Evolutionary conservation across 805 yeast species (phyloP).

Genomic region (Hanseniaspora valbyensis): DNA sequence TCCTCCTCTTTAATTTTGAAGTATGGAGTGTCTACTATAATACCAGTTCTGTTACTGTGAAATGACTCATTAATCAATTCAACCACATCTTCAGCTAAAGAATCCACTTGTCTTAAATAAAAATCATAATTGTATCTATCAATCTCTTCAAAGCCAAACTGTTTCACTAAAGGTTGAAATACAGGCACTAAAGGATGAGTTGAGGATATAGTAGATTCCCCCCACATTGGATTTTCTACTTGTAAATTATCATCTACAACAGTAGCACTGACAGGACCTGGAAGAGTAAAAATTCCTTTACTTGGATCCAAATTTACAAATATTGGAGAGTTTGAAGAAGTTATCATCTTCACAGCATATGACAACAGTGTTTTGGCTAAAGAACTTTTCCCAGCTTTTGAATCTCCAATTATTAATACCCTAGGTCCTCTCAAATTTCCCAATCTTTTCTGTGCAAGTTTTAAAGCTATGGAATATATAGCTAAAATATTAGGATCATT

Average conservation of each 20-base stretch:
- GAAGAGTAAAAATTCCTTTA: constrained; percentile 59
- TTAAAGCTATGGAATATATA: constrained; percentile 61
- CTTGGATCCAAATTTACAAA: constrained; percentile 70
- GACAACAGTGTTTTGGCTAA: constrained; percentile 56
- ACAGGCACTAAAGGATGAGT: constrained; percentile 58
- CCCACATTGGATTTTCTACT: constrained; percentile 58
- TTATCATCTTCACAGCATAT: constrained; percentile 64
- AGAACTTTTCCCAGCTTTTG: constrained; percentile 68
- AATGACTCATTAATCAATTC: constrained; percentile 25
- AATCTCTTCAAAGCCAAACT: constrained; percentile 58
- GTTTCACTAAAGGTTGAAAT: constrained; percentile 81
- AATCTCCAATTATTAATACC: constrained; percentile 63
- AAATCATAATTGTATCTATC: constrained; percentile 37
- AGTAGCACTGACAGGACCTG: constrained; percentile 77
- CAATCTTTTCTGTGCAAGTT: constrained; percentile 63
- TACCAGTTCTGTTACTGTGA: constrained; percentile 28
- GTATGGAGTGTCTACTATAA: constrained; percentile 27
- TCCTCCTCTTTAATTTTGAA: constrained; percentile 10
- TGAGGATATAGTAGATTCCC: constrained; percentile 67
- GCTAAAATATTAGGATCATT: constrained; percentile 42
- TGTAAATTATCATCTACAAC: constrained; percentile 74
- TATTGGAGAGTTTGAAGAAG: constrained; percentile 43
- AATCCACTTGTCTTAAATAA: constrained; percentile 40
- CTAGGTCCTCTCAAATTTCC: constrained; percentile 45
- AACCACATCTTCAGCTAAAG: constrained; percentile 39